phyloP scores from a whole-genome alignment of 1,284 basidiomycete species.

The Sparassis latifolia region DNA sequence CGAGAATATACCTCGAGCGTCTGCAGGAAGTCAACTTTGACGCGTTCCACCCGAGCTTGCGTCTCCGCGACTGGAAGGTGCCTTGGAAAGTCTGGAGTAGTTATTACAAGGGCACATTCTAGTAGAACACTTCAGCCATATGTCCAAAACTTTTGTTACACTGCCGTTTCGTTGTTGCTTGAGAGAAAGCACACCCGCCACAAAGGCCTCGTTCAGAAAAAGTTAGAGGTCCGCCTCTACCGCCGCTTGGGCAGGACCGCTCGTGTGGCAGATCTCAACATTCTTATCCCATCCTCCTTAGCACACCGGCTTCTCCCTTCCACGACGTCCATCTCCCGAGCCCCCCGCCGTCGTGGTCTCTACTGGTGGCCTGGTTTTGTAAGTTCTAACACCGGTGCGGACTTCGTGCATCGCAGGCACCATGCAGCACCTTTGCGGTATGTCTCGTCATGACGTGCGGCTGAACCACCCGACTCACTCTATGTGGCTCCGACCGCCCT shows the following conservation, averaged over 20 bases:
- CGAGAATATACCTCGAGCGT: slow-evolving; percentile 64
- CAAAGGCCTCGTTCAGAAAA: slow-evolving; percentile 10
- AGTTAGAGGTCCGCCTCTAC: slow-evolving; percentile 36
- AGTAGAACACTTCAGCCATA: slow-evolving; percentile 14
- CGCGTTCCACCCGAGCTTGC: slow-evolving; percentile 69
- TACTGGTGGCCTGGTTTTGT: not conserved
- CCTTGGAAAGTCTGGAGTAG: slow-evolving; percentile 82
- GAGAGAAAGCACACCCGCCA: not conserved
- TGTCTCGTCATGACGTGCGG: slow-evolving; percentile 21
- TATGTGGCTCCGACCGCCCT: no score
- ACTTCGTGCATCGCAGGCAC: not conserved
- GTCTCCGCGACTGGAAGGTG: slow-evolving; percentile 77
- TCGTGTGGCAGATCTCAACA: slow-evolving; percentile 13
- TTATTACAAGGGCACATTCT: slow-evolving; percentile 57
- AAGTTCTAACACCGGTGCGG: no score
- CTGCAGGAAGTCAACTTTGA: slow-evolving; percentile 81
- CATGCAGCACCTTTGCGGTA: slow-evolving; percentile 63
- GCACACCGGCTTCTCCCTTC: slow-evolving; percentile 1
- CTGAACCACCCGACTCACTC: no score
- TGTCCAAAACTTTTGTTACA: not conserved
- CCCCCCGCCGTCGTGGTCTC: not conserved
- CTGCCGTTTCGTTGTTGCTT: no score
- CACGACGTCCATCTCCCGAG: slow-evolving; percentile 5
- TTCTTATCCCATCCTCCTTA: slow-evolving; percentile 2
- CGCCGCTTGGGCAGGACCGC: slow-evolving; percentile 7